Evolutionary conservation across 2,329 filamentous ascomycete species (phyloP), one percentile per base, ranked within the genome.

Genomic region (Exserohilum turcica): DNA sequence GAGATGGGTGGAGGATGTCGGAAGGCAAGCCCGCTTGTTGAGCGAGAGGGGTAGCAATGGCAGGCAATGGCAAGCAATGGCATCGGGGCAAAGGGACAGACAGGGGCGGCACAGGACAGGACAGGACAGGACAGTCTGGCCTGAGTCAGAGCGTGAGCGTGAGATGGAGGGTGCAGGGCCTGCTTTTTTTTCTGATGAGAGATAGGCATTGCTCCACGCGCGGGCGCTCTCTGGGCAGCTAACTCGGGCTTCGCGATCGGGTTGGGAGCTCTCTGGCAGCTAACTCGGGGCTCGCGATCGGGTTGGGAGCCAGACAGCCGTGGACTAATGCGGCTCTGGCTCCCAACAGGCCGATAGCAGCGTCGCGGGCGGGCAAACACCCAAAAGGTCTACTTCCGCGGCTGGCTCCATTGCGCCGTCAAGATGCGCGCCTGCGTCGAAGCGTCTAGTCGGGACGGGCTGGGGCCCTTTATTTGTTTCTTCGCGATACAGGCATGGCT

Each of bases 301-400:
- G 44, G 42, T 50, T 52, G 60, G 59, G 31, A 36, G 55, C 63
- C 59, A 57, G 61, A 63, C 60, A 43, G 48, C 48, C 48, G n/a
- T n/a, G 42, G 52, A 60, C 61, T 64, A 64, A 63, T 65, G 52
- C 59, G 57, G 63, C 45, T 61, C 55, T 38, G 28, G n/a, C 29
- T 59, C 63, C 57, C 63, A 65, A 65, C 63, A 63, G 28, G 19
- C 35, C 39, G 36, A 16, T 37, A 51, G 31, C 15, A 38, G 19
- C 38, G 15, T 32, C 35, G 45, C 49, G 43, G 35, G 21, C 21
- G 49, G 54, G 45, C 42, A 46, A 31, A 31, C 45, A 39, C 48
- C 33, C 50, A 43, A 27, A 44, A 37, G 21, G 12, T 38, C 13
- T 24, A 18, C 18, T 38, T 16, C 10, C 8, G 3, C 37, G 16